These are phyloP conservation scores for Fragilariopsis cylindrus DNA, from an alignment of 108 stramenopile species.

Conservation along the genomic window DNA sequence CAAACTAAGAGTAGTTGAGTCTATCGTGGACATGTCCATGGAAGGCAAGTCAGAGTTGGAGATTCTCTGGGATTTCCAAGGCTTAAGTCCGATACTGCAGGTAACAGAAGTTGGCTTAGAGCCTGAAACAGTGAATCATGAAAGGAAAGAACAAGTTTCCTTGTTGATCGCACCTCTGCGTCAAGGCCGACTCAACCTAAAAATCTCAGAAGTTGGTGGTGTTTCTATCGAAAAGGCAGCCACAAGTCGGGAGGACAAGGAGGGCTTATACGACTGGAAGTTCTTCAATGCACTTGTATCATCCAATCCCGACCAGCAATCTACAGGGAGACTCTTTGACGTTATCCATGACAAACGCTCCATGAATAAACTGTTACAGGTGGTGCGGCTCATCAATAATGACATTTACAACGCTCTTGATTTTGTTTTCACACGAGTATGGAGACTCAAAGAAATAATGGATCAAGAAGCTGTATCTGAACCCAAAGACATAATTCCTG, in stretches of 20 bases:
- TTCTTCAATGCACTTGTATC: constrained; percentile 91
- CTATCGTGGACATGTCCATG: constrained; percentile 80
- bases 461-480: constrained; percentile 79
- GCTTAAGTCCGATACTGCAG: constrained; percentile 80
- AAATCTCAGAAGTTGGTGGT: constrained; percentile 86
- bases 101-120: constrained; percentile 66
- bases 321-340: constrained; percentile 64
- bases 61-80: constrained; percentile 86
- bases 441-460: constrained; percentile 85
- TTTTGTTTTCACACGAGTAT: constrained; percentile 66
- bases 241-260: constrained; percentile 80
- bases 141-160: constrained; percentile 76
- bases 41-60: constrained; percentile 85
- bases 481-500: constrained; percentile 80
- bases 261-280: constrained; percentile 83
- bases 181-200: constrained; percentile 80
- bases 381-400: constrained; percentile 71
- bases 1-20: constrained; percentile 61
- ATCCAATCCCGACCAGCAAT: constrained; percentile 65
- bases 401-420: constrained; percentile 61
- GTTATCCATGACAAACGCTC: constrained; percentile 84
- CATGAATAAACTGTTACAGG: constrained; percentile 76
- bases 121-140: constrained; percentile 67
- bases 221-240: constrained; percentile 77
- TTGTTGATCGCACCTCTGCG: constrained; percentile 75